Base-by-base conservation (phyloP, 2,329 filamentous ascomycete genomes). In the Microdochium trichocladiopsis region DNA sequence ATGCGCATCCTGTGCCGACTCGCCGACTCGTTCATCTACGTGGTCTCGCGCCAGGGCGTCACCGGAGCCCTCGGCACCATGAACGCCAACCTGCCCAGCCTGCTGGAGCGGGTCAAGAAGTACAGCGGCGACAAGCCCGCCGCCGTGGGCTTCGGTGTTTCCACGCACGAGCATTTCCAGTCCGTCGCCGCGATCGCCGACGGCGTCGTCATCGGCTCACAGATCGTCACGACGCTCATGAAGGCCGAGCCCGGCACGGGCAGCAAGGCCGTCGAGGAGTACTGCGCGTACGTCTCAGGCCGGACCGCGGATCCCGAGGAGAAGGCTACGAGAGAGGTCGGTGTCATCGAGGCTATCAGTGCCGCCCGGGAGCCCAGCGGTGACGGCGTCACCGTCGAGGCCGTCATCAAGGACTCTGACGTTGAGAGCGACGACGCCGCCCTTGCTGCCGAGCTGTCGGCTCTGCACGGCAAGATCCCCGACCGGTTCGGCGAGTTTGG, bases 1-100 rank as follows among this genome's bases (percentile, higher is more conserved):
- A 96, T 99, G 92, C 93, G 89, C 73, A 80, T 96, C 41, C 86
- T 99, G 12, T 99, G 94, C 81, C 85, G 90, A 69, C 93, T 99
- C 57, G 94, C 94, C 65, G 93, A 97, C 72, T 96, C 92, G 3
- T 99, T 97, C 76, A 95, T 99, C 72, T 99, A 99, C 69, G 92
- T 99, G 56, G 94, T 99, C 52, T 97, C 93, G 24, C 82, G 93
- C 61, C 95, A 96, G 87, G 94, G 94, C 61, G 93, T 97, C 52
- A 99, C 94, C 10, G 94, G 94, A 61, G 94, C 91, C 14, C 86
- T 85, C 1, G 92, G 92, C 31, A 84, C 84, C 24, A 74, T 99
- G 63, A 96, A 90, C 69, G 78, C 85, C 47, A 86, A 87, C 53
- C 81, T 99, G 31, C 90, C 92, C 14, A 84, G 88, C 50, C 80